Base-by-base conservation (phyloP, 352 stramenopile species). In the Globisporangium heterothallicum region DNA sequence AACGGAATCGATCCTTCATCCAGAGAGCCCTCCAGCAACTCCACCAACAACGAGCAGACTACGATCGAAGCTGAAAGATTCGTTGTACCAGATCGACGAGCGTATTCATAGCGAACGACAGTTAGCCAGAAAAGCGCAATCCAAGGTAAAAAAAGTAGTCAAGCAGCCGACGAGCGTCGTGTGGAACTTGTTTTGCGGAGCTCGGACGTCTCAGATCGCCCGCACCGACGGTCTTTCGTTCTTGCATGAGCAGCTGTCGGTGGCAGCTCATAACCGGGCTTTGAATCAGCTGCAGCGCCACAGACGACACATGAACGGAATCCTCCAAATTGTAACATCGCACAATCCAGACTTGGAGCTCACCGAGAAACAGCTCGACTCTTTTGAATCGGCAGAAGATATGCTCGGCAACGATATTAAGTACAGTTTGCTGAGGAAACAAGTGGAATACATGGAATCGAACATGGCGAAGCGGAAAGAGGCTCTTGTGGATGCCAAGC, bases 241-340 rank as follows among this genome's bases (percentile, higher is more conserved):
- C 25, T 51, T 94, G 42, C 74, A 69, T 18, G 77, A 86, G 22
- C 66, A 74, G 25, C 57, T 94, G 2, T 61, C 72, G 0, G 56
- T 88, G 16, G 65, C 76, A 8, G 58, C 78, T 13, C 82, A 86
- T 48, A 77, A 86, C 27, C 75, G 83, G 24, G 74, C 74, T 6
- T 52, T 92, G 35, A 94, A 94, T 49, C 83, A 92, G 44, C 62
- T 94, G 29, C 74, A 86, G 36, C 78, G 83, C n/a, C 78, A 92
- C 44, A 74, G 78, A 3, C 78, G 81, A 0, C 80, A 94, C 42
- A 70, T 92, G 25, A 59, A 70, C 36, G 74, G 83, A 5, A 86
- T 94, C 43, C 69, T 92, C 26, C 72, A 94, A 65, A 91, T 92
- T 30, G 75, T 92, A 45, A 84, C 66, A 10, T 82, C 70, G 42